These are phyloP conservation scores for Colletotrichum horii DNA, from an alignment of 2,329 filamentous ascomycete genomes.

Conservation along the genomic window DNA sequence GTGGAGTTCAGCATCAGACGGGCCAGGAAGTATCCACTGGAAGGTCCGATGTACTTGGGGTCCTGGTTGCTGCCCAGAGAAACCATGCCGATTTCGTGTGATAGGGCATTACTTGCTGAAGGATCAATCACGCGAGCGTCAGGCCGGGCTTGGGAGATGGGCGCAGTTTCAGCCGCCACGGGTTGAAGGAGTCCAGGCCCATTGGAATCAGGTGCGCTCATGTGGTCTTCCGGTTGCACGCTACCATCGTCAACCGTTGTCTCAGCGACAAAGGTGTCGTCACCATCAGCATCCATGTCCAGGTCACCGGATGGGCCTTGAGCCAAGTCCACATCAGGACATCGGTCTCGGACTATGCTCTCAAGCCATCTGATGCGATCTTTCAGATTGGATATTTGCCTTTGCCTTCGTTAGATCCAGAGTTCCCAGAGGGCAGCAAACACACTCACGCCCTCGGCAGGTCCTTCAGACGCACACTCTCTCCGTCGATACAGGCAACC, in stretches of 20 bases:
- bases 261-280: background rate
- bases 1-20: conserved; percentile 48
- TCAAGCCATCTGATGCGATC: conserved; percentile 52
- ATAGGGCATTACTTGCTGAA: conserved; percentile 30
- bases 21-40: conserved; percentile 59
- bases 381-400: conserved; percentile 38
- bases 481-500: conserved; percentile 46
- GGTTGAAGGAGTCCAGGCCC: background rate
- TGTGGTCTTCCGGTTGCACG: conserved; percentile 17
- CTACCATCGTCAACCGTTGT: conserved; percentile 20
- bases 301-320: background rate
- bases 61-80: conserved; percentile 52
- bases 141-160: conserved; percentile 13
- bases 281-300: background rate
- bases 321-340: conserved; percentile 47
- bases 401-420: background rate
- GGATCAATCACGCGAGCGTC: conserved; percentile 19
- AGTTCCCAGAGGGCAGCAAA: background rate
- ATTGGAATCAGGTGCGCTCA: background rate
- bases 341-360: conserved; percentile 43
- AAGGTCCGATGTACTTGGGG: conserved; percentile 59
- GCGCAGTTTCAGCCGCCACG: background rate
- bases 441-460: conserved; percentile 44
- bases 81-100: conserved; percentile 59
- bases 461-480: conserved; percentile 42